These are phyloP conservation scores for Begonia loranthoides DNA, from an alignment of 306 rosid genomes.

Conservation along the genomic window DNA sequence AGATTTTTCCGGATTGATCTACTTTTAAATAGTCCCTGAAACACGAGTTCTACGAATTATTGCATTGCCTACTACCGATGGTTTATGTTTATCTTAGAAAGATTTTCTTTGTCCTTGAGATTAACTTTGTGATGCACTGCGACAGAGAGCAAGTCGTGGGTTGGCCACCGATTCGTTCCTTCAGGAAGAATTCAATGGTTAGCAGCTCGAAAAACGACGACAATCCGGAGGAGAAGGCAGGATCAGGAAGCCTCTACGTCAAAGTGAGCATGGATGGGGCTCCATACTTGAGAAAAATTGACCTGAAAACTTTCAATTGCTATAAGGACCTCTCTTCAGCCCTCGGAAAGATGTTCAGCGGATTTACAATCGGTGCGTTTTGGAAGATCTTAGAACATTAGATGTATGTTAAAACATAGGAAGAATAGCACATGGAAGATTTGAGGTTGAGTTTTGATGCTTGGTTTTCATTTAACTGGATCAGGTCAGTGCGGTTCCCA, in stretches of 20 bases:
- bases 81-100: too few species aligned
- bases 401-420: too few species aligned
- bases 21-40: too few species aligned
- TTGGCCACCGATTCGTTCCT: conserved; percentile 96
- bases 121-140: conserved; percentile 2
- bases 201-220: conserved; percentile 28
- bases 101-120: too few species aligned
- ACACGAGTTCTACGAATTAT: too few species aligned
- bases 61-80: too few species aligned
- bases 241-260: conserved; percentile 72
- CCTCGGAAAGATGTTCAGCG: conserved; percentile 80
- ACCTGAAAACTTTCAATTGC: conserved; percentile 57
- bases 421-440: too few species aligned
- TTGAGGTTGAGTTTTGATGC: too few species aligned
- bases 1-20: too few species aligned
- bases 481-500: conserved; percentile 77
- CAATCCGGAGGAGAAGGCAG: conserved; percentile 39
- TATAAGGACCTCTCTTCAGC: conserved; percentile 71
- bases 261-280: conserved; percentile 98
- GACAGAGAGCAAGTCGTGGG: conserved; percentile 93
- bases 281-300: conserved; percentile 91
- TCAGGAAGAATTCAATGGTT: conserved; percentile 84
- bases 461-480: too few species aligned
- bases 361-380: conserved; percentile 78
- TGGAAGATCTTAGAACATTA: background rate